A percentile compares a stretch with the other conserved stretches of the same genome.
These are phyloP conservation scores for Cucurbita ficifolia DNA, from an alignment of 306 rosid species.

Conservation along the genomic window DNA sequence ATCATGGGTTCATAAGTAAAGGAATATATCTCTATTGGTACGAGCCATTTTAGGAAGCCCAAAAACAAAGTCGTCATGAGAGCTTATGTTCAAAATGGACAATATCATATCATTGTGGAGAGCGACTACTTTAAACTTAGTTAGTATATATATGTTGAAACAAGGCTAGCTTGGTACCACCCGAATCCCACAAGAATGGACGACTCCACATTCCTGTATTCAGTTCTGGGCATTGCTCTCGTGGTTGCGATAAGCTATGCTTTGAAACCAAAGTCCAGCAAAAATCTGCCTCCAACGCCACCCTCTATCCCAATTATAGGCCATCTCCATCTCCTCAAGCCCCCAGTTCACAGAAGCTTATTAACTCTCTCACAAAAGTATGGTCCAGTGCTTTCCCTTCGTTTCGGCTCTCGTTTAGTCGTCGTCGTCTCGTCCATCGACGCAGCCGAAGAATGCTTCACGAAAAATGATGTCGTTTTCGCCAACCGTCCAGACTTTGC, in stretches of 20 bases:
- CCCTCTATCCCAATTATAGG: conserved; percentile 18
- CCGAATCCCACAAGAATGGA: not conserved
- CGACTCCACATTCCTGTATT: not conserved
- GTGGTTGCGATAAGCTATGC: not conserved
- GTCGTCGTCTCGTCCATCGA: conserved; percentile 19
- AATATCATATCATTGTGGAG: no score
- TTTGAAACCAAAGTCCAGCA: not conserved
- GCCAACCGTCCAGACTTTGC: conserved; percentile 22
- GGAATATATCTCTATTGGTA: no score
- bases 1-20: no score
- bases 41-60: no score
- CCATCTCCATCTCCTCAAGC: conserved; percentile 22
- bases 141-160: not conserved
- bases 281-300: conserved; percentile 22
- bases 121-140: not conserved
- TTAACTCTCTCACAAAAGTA: conserved; percentile 11
- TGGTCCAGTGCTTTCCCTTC: conserved; percentile 17
- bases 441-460: not conserved
- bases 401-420: conserved; percentile 8
- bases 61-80: no score
- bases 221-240: not conserved
- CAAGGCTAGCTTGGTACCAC: not conserved
- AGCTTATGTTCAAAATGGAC: no score
- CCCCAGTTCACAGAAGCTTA: conserved; percentile 13
- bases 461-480: not conserved